Base-by-base conservation (phyloP, 306 rosid genomes). In the Oxytropis ochrocephala region DNA sequence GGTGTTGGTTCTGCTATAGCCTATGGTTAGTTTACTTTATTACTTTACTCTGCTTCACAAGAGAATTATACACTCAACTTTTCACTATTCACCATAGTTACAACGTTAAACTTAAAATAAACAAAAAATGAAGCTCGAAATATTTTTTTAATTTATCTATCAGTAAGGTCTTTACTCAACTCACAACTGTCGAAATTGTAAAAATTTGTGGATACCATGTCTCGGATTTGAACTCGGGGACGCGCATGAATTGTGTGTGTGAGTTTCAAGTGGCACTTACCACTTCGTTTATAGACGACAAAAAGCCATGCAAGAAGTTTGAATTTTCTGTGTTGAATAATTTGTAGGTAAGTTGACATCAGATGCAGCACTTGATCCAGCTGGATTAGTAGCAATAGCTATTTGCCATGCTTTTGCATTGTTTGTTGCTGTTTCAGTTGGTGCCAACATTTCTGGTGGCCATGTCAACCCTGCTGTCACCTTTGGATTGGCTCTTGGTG, bases 381-480 rank as follows among this genome's bases (percentile, higher is more conserved):
- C 92, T 11, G 92, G 96, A 32, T 73, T 89, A 19, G 83, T 87
- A 38, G 96, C 88, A 67, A 73, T 92, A 54, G 98, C 98, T 5
- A 58, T 87, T n/a, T 85, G 89, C 83, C 98, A 92, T 63, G 96
- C 85, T 8, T 83, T 92, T 77, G 96, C 96, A 78, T 83, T 92
- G 5, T 92, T 92, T 64, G 95, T 89, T 55, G 98, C 98, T 12
- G 98, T 92, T 67, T 29, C 96, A 0, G 75, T 89, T 68, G 87
- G 88, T 14, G 95, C 95, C 72, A 92, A 89, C 83, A 92, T 92
- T 77, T 92, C 98, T 46, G 95, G 96, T 30, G 98, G 96, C 3
- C 98, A 92, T 74, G 96, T 92, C 2, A 92, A 92, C 88, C 98
- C 96, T 10, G 95, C 98, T 5, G 98, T 92, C 64, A 92, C 96